Conservation (phyloP, 164 flowering plant genomes). For the Brasenia schreberi region DNA sequence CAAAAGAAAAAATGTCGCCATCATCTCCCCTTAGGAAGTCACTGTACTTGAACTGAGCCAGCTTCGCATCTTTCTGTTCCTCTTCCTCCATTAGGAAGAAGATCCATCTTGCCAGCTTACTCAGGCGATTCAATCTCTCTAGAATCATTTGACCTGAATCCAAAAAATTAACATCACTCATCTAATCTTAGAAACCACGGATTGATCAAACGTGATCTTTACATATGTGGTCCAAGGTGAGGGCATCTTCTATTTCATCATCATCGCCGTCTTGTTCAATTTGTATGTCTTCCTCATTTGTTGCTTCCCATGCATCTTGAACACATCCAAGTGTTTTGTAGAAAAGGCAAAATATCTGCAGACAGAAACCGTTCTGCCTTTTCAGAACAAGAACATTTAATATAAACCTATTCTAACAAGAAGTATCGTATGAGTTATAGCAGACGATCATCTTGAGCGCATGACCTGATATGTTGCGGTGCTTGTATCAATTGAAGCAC, state of each 20-base stretch:
- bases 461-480: slow-evolving; percentile 41
- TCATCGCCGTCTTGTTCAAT: slow-evolving; percentile 14
- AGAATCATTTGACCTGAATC: slow-evolving; percentile 28
- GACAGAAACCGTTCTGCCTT: not conserved
- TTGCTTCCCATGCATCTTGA: slow-evolving; percentile 43
- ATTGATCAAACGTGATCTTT: slow-evolving; percentile 1
- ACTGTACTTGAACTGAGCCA: slow-evolving; percentile 7
- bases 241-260: slow-evolving; percentile 7
- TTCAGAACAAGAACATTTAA: not conserved
- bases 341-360: slow-evolving; percentile 34
- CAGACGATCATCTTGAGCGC: not conserved
- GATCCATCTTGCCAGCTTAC: slow-evolving; percentile 34
- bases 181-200: not conserved
- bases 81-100: slow-evolving; percentile 53
- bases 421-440: not conserved
- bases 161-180: not conserved
- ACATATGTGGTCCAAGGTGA: slow-evolving; percentile 40
- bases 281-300: slow-evolving; percentile 25
- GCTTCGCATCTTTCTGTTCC: slow-evolving; percentile 14
- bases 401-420: slow-evolving; percentile 2
- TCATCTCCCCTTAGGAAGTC: slow-evolving; percentile 13
- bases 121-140: slow-evolving; percentile 36
- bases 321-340: slow-evolving; percentile 34
- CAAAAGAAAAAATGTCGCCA: slow-evolving; percentile 19
- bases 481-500: slow-evolving; percentile 18